phyloP scores from a whole-genome alignment of 371 early-diverging fungal genomes.

The Mucor ambiguus region DNA sequence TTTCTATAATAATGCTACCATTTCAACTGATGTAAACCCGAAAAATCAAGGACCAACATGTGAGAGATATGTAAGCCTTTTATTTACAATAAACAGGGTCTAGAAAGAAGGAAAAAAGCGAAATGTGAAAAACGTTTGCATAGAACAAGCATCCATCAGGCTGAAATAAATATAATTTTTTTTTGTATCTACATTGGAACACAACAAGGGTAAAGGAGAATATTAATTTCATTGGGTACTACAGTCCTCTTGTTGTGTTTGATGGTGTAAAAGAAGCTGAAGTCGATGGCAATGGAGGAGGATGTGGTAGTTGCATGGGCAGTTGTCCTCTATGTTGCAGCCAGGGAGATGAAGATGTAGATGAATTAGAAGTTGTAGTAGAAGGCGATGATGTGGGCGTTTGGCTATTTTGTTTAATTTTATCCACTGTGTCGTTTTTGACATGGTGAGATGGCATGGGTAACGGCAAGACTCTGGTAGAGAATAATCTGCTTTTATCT shows the following conservation, averaged over 20 bases:
- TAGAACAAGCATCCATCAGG: background rate
- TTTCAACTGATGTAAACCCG: background rate
- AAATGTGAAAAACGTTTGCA: background rate
- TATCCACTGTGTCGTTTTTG: background rate
- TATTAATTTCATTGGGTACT: background rate
- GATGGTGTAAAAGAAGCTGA: background rate
- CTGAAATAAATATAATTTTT: background rate
- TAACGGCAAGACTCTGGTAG: conserved; percentile 15
- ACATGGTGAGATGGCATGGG: conserved; percentile 11
- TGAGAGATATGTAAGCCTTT: background rate
- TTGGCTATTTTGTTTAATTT: background rate
- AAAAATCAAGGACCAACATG: background rate
- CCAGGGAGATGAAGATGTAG: background rate
- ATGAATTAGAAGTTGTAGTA: background rate
- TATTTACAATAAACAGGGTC: conserved; percentile 4
- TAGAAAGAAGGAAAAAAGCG: background rate
- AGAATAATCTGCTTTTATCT: conserved; percentile 10
- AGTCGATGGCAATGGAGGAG: background rate
- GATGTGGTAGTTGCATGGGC: background rate
- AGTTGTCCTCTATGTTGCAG: background rate
- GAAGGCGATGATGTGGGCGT: background rate
- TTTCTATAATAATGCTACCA: background rate
- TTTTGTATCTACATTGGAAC: conserved; percentile 6
- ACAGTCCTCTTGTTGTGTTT: background rate
- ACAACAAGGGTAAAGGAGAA: background rate